Conservation (phyloP, 768 basidiomycete species). For the Tulasnella sp. region DNA sequence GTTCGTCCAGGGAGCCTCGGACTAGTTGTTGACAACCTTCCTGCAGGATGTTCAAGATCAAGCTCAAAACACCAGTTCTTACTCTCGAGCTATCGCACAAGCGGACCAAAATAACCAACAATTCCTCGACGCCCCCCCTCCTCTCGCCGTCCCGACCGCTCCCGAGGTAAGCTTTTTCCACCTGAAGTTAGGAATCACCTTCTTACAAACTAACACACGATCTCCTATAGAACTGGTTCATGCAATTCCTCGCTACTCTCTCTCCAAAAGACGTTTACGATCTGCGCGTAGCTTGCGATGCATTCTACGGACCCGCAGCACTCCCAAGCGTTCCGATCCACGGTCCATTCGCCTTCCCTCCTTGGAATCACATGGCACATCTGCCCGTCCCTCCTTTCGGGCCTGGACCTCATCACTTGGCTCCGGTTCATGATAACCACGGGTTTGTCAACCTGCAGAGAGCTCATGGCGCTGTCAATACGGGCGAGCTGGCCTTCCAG, state of each 20-base stretch:
- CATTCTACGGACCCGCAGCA: not conserved
- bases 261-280: not conserved
- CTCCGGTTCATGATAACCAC: no score
- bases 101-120: not conserved
- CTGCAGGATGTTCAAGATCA: not conserved
- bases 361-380: no score
- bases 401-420: no score
- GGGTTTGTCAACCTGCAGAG: no score
- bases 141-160: not conserved
- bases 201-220: not conserved
- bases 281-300: not conserved
- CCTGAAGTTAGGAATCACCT: no score
- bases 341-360: no score
- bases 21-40: not conserved
- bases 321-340: no score
- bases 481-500: not conserved
- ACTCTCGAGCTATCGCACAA: not conserved
- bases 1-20: not conserved
- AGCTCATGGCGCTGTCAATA: no score
- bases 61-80: not conserved
- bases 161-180: not conserved
- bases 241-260: not conserved
- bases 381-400: no score
- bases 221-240: not conserved
- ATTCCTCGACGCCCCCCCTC: not conserved